Conservation (phyloP, 2,329 filamentous ascomycete species). For the Chrysoporthe cubensis region DNA sequence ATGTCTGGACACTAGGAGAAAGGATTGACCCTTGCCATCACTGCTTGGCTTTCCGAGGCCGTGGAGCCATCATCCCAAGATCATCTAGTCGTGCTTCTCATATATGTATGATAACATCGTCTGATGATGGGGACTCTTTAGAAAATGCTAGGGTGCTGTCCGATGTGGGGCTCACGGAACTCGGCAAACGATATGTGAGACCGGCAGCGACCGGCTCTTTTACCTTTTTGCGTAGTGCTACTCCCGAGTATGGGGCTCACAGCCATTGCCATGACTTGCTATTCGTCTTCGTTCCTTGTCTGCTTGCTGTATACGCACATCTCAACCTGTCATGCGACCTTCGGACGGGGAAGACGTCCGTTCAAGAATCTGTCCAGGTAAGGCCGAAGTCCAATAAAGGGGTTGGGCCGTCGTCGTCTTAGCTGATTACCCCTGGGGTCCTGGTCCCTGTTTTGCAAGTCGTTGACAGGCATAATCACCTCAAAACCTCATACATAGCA, state of each 20-base stretch:
- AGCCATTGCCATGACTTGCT: not conserved
- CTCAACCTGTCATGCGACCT: no score
- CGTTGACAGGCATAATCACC: not conserved
- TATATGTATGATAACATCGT: not conserved
- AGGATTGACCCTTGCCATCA: not conserved
- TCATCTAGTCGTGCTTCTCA: not conserved
- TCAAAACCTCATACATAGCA: no score
- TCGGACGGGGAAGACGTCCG: no score
- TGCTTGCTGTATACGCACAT: not conserved
- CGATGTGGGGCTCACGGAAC: not conserved
- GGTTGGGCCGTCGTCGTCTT: not conserved
- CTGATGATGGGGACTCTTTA: not conserved
- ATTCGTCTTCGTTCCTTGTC: not conserved
- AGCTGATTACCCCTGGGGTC: not conserved
- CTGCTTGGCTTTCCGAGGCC: not conserved
- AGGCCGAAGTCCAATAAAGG: no score
- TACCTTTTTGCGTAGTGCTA: not conserved
- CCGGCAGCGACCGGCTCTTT: slow-evolving; percentile 2
- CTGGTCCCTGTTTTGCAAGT: not conserved
- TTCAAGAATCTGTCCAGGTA: no score
- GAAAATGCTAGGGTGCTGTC: not conserved
- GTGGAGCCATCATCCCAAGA: not conserved
- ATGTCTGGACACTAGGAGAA: no score
- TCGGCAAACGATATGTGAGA: not conserved
- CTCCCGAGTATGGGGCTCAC: not conserved